Percentiles rank a stretch among this genome's conserved stretches.
Conservation (phyloP, 257 asterid species). For the Phtheirospermum japonicum region DNA sequence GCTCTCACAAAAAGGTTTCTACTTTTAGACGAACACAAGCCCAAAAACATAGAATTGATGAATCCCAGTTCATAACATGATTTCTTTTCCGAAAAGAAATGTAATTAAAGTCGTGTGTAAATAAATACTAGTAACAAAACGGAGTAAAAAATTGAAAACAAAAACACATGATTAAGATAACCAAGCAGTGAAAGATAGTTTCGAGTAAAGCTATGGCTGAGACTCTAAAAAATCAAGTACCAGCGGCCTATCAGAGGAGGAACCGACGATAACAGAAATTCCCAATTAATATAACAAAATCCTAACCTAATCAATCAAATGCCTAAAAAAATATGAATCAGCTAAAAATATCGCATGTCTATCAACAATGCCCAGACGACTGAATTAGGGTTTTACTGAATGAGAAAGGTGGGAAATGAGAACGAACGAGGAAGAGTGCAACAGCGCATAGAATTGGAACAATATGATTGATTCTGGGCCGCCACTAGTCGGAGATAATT, state of each 20-base stretch:
- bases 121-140: background rate
- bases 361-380: background rate
- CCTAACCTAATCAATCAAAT: too few species aligned
- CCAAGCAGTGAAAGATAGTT: background rate
- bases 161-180: background rate
- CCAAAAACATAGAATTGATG: constrained; percentile 52
- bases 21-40: constrained; percentile 43
- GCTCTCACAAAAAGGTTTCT: constrained; percentile 44
- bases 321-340: too few species aligned
- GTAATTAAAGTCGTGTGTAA: constrained; percentile 11
- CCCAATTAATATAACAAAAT: too few species aligned
- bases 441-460: too few species aligned
- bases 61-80: constrained; percentile 32
- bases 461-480: background rate
- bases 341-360: too few species aligned
- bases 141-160: background rate
- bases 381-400: constrained; percentile 13
- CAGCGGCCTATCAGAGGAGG: too few species aligned
- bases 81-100: constrained; percentile 12
- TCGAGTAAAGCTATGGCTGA: constrained; percentile 4
- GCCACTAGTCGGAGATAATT: too few species aligned
- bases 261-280: too few species aligned
- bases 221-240: too few species aligned
- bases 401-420: background rate
- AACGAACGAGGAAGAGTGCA: too few species aligned